Conservation (phyloP, 2,329 filamentous ascomycete species). For the Metarhizium guizhouense region DNA sequence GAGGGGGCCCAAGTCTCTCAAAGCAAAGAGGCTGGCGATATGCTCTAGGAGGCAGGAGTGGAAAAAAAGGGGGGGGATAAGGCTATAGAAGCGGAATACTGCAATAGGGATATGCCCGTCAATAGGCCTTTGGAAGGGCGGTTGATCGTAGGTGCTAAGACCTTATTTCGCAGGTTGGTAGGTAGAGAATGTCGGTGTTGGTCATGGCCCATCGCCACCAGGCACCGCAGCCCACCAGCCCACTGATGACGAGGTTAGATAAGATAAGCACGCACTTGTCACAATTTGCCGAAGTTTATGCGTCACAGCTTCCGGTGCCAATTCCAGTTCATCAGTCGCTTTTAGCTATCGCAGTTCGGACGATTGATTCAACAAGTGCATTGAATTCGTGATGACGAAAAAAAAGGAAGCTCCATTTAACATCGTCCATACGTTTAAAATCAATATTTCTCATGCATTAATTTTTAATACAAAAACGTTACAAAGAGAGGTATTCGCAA, state of each 20-base stretch:
- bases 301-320: not conserved
- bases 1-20: constrained; percentile 1
- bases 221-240: not conserved
- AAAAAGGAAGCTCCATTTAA: not conserved
- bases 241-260: constrained; percentile 8
- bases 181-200: not conserved
- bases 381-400: not conserved
- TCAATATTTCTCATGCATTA: constrained; percentile 19
- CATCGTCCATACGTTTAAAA: not conserved
- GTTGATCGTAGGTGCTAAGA: not conserved
- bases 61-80: not conserved
- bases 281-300: constrained; percentile 9
- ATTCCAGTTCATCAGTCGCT: no score
- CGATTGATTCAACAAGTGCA: no score
- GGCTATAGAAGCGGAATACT: not conserved
- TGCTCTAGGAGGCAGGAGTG: not conserved
- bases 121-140: not conserved
- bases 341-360: no score
- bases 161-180: not conserved
- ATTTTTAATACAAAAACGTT: constrained; percentile 22
- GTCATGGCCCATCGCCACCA: constrained; percentile 1
- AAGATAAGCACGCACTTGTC: constrained; percentile 8
- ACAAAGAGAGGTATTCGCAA: constrained; percentile 23
- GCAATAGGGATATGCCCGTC: not conserved
- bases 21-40: not conserved